Evolutionary conservation across 2,329 filamentous ascomycete genomes (phyloP).

Genomic region (Colletotrichum liaoningense): DNA sequence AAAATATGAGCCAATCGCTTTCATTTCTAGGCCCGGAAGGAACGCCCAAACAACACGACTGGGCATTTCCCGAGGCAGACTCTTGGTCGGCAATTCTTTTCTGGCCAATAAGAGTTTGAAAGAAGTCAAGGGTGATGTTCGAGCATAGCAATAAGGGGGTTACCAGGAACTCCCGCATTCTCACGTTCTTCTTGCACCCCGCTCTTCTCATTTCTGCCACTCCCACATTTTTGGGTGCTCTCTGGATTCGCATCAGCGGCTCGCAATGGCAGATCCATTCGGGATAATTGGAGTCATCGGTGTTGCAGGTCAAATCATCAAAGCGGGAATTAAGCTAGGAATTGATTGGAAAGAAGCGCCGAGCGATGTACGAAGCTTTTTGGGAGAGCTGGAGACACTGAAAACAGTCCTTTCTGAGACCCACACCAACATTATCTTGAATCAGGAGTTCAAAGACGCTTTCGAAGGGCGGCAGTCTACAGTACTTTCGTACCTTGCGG

Average conservation of each 20-base stretch:
- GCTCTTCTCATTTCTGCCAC: not conserved
- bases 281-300: slow-evolving; percentile 32
- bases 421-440: slow-evolving; percentile 26
- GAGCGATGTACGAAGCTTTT: slow-evolving; percentile 18
- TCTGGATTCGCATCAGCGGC: not conserved
- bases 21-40: no score
- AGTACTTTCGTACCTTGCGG: slow-evolving; percentile 29
- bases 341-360: slow-evolving; percentile 36
- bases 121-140: not conserved
- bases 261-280: slow-evolving; percentile 20
- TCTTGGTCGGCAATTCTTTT: no score
- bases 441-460: slow-evolving; percentile 38
- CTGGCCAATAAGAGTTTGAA: no score
- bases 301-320: slow-evolving; percentile 22
- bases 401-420: slow-evolving; percentile 29
- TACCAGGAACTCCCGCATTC: not conserved
- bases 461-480: slow-evolving; percentile 38
- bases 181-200: not conserved
- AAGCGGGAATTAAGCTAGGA: not conserved
- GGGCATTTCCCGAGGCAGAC: no score
- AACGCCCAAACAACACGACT: no score
- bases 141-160: not conserved
- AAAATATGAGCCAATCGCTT: no score
- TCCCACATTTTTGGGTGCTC: not conserved
- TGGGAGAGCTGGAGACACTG: slow-evolving; percentile 27